Percentiles rank a stretch among this genome's conserved stretches.
Conservation (phyloP, 768 basidiomycete genomes). For the Calocera cornea region DNA sequence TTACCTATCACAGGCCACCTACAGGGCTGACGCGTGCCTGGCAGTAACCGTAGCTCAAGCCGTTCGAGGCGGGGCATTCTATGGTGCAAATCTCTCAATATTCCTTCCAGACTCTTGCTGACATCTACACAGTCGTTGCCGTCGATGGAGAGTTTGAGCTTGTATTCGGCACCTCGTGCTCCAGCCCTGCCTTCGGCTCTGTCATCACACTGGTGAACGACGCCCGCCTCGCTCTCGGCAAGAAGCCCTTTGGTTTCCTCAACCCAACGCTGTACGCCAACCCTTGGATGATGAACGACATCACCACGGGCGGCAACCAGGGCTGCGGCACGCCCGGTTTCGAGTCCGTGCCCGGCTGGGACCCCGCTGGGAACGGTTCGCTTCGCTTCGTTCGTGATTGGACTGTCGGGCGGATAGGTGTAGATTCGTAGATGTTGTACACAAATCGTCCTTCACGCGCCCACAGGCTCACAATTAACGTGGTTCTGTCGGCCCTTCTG, state of each 20-base stretch:
- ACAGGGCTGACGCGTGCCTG: too few species aligned
- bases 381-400: conserved; percentile 33
- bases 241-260: conserved; percentile 32
- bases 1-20: too few species aligned
- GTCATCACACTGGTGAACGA: conserved; percentile 32
- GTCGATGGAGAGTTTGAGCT: conserved; percentile 23
- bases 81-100: too few species aligned
- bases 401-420: too few species aligned
- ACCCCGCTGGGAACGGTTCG: conserved; percentile 33
- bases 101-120: too few species aligned
- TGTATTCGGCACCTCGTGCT: conserved; percentile 25
- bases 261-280: conserved; percentile 29
- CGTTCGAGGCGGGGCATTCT: too few species aligned
- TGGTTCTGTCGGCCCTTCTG: too few species aligned
- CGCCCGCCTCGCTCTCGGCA: conserved; percentile 26
- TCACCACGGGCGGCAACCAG: conserved; percentile 32
- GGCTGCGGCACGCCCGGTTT: conserved; percentile 33
- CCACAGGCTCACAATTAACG: too few species aligned
- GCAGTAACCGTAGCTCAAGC: too few species aligned
- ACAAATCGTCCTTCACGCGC: conserved; percentile 15
- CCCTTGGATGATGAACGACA: conserved; percentile 29
- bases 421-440: conserved; percentile 33
- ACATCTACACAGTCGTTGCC: conserved; percentile 16
- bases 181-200: conserved; percentile 26
- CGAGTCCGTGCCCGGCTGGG: conserved; percentile 30